A percentile compares a stretch with the other conserved stretches of the same genome.
Evolutionary conservation across 2,329 filamentous ascomycete species (phyloP).

Genomic region (Colletotrichum magnum): DNA sequence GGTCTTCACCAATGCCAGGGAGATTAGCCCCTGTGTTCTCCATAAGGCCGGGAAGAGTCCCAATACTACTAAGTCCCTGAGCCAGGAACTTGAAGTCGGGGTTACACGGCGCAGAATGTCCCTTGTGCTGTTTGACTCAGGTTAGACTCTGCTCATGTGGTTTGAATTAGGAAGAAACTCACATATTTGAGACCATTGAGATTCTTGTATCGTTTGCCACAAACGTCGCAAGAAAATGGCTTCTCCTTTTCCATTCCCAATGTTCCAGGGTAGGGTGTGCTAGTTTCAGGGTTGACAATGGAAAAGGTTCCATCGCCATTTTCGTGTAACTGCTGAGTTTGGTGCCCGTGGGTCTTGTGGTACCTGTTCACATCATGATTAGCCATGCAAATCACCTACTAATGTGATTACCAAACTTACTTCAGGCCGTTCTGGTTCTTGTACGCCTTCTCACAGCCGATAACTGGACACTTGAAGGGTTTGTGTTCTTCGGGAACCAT

Average conservation of each 20-base stretch:
- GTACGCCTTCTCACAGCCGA: constrained; percentile 98
- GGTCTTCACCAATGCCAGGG: constrained; percentile 62
- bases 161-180: constrained; percentile 50
- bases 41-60: constrained; percentile 43
- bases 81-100: constrained; percentile 75
- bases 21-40: constrained; percentile 48
- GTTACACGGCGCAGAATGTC: constrained; percentile 90
- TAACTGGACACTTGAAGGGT: constrained; percentile 97
- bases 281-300: constrained; percentile 97
- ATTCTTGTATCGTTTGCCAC: constrained; percentile 99
- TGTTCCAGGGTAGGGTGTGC: constrained; percentile 93
- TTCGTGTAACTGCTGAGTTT: constrained; percentile 95
- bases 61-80: constrained; percentile 59
- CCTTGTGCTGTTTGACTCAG: constrained; percentile 70
- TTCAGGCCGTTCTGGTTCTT: constrained; percentile 99
- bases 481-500: constrained; percentile 91
- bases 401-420: constrained; percentile 66
- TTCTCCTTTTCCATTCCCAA: constrained; percentile 99
- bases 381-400: constrained; percentile 18
- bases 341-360: constrained; percentile 89
- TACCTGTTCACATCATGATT: constrained; percentile 60
- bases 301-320: constrained; percentile 98
- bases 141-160: constrained; percentile 4
- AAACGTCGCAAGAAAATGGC: constrained; percentile 96
- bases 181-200: constrained; percentile 97